Percentiles rank a stretch among this genome's conserved stretches.
These are phyloP conservation scores for Pyracantha coccinea DNA, from an alignment of 331 rosid genomes.

Conservation along the genomic window DNA sequence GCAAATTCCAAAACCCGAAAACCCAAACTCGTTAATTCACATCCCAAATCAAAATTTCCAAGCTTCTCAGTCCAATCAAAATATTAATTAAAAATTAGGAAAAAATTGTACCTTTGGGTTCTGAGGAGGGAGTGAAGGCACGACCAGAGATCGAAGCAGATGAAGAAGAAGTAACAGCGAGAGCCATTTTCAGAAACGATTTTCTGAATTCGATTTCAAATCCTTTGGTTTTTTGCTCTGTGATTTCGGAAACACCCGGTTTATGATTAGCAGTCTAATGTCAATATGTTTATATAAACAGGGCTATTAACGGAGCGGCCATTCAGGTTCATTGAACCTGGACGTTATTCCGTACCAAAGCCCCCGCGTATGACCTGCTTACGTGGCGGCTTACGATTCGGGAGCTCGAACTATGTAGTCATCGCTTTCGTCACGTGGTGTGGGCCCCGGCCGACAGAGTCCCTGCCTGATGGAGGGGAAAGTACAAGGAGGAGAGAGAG, in stretches of 20 bases:
- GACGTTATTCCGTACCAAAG: constrained; percentile 28
- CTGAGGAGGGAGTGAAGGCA: constrained; percentile 39
- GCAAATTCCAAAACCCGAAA: constrained; percentile 12
- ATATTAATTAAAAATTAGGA: not conserved
- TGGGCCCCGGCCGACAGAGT: not conserved
- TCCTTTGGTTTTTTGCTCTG: not conserved
- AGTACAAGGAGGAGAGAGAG: not conserved
- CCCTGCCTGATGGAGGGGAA: not conserved
- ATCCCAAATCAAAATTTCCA: not conserved
- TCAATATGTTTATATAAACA: constrained; percentile 10
- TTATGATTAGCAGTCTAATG: not conserved
- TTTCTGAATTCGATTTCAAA: not conserved
- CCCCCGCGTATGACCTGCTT: not conserved
- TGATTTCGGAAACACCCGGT: not conserved
- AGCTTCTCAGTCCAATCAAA: not conserved
- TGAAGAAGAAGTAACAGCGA: constrained; percentile 49
- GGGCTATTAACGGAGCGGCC: not conserved
- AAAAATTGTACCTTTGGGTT: constrained; percentile 38
- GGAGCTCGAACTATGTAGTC: constrained; percentile 16
- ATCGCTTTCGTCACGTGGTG: constrained; percentile 39
- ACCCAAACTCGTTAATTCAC: not conserved
- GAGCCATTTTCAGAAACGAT: constrained; percentile 40
- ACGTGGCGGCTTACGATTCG: constrained; percentile 28
- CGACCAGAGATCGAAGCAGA: constrained; percentile 38
- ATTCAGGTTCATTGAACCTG: constrained; percentile 62